Evolutionary conservation across 495 filamentous ascomycete species (phyloP), one percentile per base, ranked within the genome.

Genomic region (Hyaloscypha finlandica): DNA sequence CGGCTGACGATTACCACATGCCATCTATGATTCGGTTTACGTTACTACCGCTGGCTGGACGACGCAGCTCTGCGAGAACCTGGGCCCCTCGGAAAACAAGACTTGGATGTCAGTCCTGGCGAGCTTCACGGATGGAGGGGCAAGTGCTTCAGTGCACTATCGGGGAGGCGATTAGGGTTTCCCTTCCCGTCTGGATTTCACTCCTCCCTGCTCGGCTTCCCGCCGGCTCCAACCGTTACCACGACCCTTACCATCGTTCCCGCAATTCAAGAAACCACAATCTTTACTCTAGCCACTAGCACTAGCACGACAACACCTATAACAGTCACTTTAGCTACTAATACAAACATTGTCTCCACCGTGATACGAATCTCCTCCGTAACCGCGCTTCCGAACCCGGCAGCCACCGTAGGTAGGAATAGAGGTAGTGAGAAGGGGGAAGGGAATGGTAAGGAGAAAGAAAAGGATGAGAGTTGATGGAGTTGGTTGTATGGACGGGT

Each of bases 71-170:
- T 16, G 22, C 33, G 60, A 63, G 39, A 33, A 33, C 42, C 60
- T 53, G 11, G 25, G 51, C 11, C 29, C 8, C 19, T 31, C 25
- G 35, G 32, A 35, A 32, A 14, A 9, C 6, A 32, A 59, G 30
- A 48, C 52, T 22, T 68, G 65, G 53, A 68, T 68, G 65, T 62
- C 59, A 68, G 42, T 39, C 45, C 48, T 37, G 4, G 33, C 59
- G 20, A 61, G 35, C 20, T 16, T 8, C 29, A 32, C 29, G 30
- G n/a, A 31, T 22, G 59, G 59, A 61, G 59, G n/a, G n/a, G n/a
- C n/a, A n/a, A 6, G 59, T n/a, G 32, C n/a, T 29, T 8, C 20
- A 16, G 39, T 20, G 59, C 25, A 19, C 42, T 45, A 19, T 45
- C 14, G 6, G 42, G 53, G 29, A 55, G 53, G 53, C 53, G 25